Evolutionary conservation across 768 basidiomycete species (phyloP).

Genomic region (Cubamyces sp.): DNA sequence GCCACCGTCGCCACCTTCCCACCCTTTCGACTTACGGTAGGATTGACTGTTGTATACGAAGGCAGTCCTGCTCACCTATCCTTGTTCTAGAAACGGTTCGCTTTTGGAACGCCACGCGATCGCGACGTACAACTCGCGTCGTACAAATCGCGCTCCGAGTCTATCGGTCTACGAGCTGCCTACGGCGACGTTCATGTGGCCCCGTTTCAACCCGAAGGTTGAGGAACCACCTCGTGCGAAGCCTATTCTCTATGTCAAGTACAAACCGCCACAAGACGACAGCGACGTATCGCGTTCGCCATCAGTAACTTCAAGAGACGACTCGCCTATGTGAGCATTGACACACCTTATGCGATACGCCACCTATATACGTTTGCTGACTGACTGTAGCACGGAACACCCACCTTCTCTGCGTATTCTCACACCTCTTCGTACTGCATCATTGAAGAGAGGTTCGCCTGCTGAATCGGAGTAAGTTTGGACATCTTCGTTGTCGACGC

Average conservation of each 20-base stretch:
- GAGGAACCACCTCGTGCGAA: not conserved
- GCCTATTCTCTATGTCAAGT: slow-evolving; percentile 22
- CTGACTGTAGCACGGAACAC: not conserved
- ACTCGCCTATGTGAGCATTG: slow-evolving; percentile 2
- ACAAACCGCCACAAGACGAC: slow-evolving; percentile 5
- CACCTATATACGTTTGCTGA: too few relatives aligned
- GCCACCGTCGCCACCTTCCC: not conserved
- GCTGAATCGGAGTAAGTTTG: slow-evolving; percentile 21
- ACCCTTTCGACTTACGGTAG: not conserved
- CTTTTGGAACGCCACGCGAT: slow-evolving; percentile 15
- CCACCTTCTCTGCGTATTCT: not conserved
- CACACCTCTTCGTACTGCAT: slow-evolving; percentile 3
- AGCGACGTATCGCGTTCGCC: not conserved
- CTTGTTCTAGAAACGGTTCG: not conserved
- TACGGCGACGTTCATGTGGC: slow-evolving; percentile 28
- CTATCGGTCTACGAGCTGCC: slow-evolving; percentile 26
- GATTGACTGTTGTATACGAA: not conserved
- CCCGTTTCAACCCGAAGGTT: slow-evolving; percentile 19
- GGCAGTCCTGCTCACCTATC: not conserved
- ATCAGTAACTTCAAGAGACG: not conserved
- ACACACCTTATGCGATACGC: not conserved
- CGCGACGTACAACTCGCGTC: not conserved
- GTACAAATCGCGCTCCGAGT: not conserved
- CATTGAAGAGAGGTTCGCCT: slow-evolving; percentile 25
- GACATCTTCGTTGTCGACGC: not conserved